Conservation (phyloP, 176 grass and related monocot species). For the Elymus sibiricus region DNA sequence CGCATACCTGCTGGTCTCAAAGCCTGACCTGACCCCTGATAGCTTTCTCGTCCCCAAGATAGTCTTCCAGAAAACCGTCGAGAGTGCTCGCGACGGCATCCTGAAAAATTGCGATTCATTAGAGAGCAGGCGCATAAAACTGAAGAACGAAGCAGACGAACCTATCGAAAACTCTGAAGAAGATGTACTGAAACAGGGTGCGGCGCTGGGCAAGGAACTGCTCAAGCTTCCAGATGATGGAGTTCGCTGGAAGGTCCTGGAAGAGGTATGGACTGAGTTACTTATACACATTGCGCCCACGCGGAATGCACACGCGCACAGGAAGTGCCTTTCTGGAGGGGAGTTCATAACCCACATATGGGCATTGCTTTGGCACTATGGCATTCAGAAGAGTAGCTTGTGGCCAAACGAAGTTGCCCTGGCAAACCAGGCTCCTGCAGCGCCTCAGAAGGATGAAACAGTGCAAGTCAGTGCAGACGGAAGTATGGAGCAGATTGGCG, state of each 20-base stretch:
- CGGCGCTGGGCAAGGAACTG: neutral
- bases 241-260: conserved; percentile 11
- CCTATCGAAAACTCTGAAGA: neutral
- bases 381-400: neutral
- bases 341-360: conserved; percentile 35
- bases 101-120: conserved; percentile 12
- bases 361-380: conserved; percentile 33
- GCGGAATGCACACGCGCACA: conserved; percentile 23
- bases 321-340: conserved; percentile 17
- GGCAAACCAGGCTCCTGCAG: no score
- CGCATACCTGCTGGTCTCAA: conserved; percentile 31
- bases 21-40: conserved; percentile 39
- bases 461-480: neutral
- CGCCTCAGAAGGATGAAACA: neutral
- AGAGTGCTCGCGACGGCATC: neutral
- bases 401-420: neutral
- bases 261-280: conserved; percentile 28
- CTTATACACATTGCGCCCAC: conserved; percentile 30
- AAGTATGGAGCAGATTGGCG: neutral
- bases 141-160: neutral
- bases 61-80: neutral
- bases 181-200: conserved; percentile 7
- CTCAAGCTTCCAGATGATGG: neutral
- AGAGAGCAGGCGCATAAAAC: neutral
- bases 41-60: neutral